Evolutionary conservation across 2,329 filamentous ascomycete genomes (phyloP).

Genomic region (Plenodomus lindquistii): DNA sequence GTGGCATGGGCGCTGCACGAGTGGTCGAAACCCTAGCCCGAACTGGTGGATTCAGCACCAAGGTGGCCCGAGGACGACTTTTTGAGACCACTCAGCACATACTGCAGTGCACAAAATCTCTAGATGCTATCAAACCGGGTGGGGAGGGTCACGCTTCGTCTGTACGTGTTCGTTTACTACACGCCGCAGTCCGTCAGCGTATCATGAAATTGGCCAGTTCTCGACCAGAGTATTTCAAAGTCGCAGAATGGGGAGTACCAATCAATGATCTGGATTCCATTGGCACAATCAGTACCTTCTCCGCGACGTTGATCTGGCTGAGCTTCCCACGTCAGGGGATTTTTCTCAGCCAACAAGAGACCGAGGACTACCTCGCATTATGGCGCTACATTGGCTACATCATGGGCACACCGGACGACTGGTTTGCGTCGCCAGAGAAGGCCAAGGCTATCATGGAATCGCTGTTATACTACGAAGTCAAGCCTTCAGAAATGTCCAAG

Average conservation of each 20-base stretch:
- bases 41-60: constrained; percentile 73
- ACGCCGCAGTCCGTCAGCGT: constrained; percentile 67
- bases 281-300: constrained; percentile 73
- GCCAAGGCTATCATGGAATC: constrained; percentile 70
- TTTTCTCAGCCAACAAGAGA: constrained; percentile 64
- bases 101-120: constrained; percentile 68
- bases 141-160: constrained; percentile 68
- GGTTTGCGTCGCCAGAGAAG: constrained; percentile 59
- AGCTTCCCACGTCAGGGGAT: constrained; percentile 75
- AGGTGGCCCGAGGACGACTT: constrained; percentile 67
- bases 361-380: constrained; percentile 70
- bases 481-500: constrained; percentile 64
- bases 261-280: constrained; percentile 78
- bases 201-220: constrained; percentile 64
- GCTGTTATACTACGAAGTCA: constrained; percentile 67
- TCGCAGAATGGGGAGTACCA: constrained; percentile 63
- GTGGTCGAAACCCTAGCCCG: constrained; percentile 74
- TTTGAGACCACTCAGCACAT: constrained; percentile 78
- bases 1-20: constrained; percentile 72
- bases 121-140: constrained; percentile 68
- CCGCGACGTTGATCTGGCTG: constrained; percentile 67
- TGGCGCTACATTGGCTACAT: constrained; percentile 77
- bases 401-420: constrained; percentile 67
- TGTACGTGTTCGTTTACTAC: constrained; percentile 69
- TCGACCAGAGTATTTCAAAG: constrained; percentile 65